These are phyloP conservation scores for Tricholoma sp. DNA, from an alignment of 768 basidiomycete species.

Conservation along the genomic window DNA sequence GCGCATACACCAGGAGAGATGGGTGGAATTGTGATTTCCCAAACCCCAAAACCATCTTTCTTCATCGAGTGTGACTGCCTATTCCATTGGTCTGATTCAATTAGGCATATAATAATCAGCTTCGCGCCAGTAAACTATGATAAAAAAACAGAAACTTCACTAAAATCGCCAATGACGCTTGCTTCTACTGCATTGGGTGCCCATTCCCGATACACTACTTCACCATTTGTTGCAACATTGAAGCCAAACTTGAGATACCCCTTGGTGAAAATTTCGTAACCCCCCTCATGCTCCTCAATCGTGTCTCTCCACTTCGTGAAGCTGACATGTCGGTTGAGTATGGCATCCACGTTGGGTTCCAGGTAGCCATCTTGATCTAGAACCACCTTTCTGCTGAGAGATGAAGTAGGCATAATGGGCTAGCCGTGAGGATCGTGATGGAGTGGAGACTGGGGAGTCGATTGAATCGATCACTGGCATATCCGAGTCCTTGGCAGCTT, in stretches of 20 bases:
- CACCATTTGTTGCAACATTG: conserved; percentile 58
- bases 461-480: not conserved
- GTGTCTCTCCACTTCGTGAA: conserved; percentile 73
- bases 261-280: conserved; percentile 72
- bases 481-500: too few relatives aligned
- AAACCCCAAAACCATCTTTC: conserved; percentile 81
- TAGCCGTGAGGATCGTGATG: conserved; percentile 9
- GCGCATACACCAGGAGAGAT: conserved; percentile 62
- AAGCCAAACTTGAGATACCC: conserved; percentile 81
- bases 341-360: conserved; percentile 64
- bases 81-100: conserved; percentile 74
- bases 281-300: conserved; percentile 78
- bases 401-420: conserved; percentile 34
- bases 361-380: conserved; percentile 68
- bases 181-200: conserved; percentile 87
- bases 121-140: not conserved
- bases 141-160: conserved; percentile 57
- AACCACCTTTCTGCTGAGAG: conserved; percentile 54
- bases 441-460: conserved; percentile 4
- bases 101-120: not conserved
- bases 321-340: conserved; percentile 60
- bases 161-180: conserved; percentile 91
- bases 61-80: conserved; percentile 82
- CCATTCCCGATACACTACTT: conserved; percentile 91
- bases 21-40: conserved; percentile 78